phyloP scores from a whole-genome alignment of 352 stramenopile genomes.

The Hyphochytrium catenoides region DNA sequence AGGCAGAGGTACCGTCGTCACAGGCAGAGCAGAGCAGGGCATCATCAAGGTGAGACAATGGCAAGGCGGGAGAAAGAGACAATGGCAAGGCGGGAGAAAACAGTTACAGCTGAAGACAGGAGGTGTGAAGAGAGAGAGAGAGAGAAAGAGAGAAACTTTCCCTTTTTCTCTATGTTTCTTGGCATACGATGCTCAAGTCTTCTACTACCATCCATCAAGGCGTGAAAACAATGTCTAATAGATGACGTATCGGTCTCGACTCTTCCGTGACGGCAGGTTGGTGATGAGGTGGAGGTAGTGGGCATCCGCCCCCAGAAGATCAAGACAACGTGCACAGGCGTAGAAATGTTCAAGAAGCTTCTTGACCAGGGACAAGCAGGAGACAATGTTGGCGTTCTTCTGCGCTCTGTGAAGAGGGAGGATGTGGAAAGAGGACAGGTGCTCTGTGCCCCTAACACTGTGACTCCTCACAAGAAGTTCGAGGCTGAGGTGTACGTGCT shows the following conservation, averaged over 20 bases:
- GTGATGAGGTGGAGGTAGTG: conserved; percentile 24
- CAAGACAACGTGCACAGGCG: conserved; percentile 42
- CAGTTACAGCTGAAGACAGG: background rate
- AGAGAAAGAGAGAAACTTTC: conserved; percentile 1
- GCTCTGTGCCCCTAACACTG: conserved; percentile 57
- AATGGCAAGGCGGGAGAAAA: background rate
- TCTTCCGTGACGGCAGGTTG: too few relatives aligned
- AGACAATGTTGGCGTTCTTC: conserved; percentile 82
- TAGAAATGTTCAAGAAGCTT: conserved; percentile 94
- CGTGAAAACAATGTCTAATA: too few relatives aligned
- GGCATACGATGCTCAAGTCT: too few relatives aligned
- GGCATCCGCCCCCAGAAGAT: conserved; percentile 13
- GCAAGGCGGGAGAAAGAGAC: conserved; percentile 1
- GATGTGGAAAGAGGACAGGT: conserved; percentile 73
- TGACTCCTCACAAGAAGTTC: conserved; percentile 72
- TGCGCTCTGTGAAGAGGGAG: conserved; percentile 80
- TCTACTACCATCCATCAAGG: too few relatives aligned
- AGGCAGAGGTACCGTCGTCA: conserved; percentile 90
- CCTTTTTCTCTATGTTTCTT: too few relatives aligned
- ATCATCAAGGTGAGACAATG: conserved; percentile 18
- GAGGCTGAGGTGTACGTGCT: conserved; percentile 86
- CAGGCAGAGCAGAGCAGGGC: conserved; percentile 76
- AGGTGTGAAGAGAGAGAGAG: conserved; percentile 1
- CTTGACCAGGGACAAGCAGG: conserved; percentile 76
- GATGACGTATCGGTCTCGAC: too few relatives aligned